Percentiles rank a stretch among this genome's conserved stretches.
phyloP scores from a whole-genome alignment of 306 rosid genomes.

The Ceratonia siliqua region DNA sequence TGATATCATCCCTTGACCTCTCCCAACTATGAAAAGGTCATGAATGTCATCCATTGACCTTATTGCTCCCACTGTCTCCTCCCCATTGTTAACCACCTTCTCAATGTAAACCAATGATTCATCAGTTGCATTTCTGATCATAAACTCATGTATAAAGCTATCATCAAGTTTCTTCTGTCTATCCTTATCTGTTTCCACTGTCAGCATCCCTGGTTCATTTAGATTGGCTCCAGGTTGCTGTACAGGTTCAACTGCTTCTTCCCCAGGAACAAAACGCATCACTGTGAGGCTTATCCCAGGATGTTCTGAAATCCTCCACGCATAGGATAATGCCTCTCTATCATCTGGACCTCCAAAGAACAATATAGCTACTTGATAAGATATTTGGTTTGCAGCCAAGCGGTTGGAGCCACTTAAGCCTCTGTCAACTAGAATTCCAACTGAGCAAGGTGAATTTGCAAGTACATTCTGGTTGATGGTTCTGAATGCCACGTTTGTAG shows the following conservation, averaged over 20 bases:
- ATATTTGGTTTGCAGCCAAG: constrained; percentile 46
- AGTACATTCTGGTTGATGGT: constrained; percentile 75
- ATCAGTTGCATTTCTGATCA: constrained; percentile 5
- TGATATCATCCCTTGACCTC: constrained; percentile 78
- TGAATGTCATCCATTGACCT: constrained; percentile 65
- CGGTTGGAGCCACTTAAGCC: constrained; percentile 67
- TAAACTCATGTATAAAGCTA: constrained; percentile 53
- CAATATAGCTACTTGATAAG: constrained; percentile 58
- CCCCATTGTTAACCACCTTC: constrained; percentile 74
- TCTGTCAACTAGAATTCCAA: constrained; percentile 81
- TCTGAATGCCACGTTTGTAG: constrained; percentile 67
- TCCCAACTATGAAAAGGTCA: constrained; percentile 81
- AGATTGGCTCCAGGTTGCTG: not conserved
- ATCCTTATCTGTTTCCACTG: constrained; percentile 47
- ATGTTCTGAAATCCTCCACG: constrained; percentile 78
- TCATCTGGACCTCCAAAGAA: constrained; percentile 96
- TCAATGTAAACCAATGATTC: constrained; percentile 54
- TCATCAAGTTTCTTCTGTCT: constrained; percentile 65
- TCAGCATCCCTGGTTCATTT: constrained; percentile 24
- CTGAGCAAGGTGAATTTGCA: constrained; percentile 78
- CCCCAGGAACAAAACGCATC: constrained; percentile 54
- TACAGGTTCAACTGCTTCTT: constrained; percentile 32
- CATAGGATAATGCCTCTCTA: constrained; percentile 83
- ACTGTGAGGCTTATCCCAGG: constrained; percentile 58
- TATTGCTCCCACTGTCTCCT: constrained; percentile 77